Conservation (phyloP, 164 flowering plant genomes). For the Paratinospora sagittata region DNA sequence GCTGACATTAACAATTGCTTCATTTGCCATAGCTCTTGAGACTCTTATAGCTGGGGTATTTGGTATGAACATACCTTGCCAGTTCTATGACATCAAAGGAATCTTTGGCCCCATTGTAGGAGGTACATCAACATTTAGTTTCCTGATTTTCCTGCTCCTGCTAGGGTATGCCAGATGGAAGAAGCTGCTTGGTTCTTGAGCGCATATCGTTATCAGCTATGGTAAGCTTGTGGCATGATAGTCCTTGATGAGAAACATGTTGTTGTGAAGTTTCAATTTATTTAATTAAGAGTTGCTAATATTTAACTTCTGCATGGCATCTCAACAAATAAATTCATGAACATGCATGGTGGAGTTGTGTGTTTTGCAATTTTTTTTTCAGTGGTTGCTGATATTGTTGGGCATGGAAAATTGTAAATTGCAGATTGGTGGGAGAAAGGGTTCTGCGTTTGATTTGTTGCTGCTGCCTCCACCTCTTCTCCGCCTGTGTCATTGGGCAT, state of each 20-base stretch:
- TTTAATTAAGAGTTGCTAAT: too few species aligned
- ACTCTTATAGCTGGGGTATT: constrained; percentile 71
- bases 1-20: constrained; percentile 80
- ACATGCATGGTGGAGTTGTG: neutral
- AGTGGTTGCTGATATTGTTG: neutral
- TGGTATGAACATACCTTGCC: constrained; percentile 91
- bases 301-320: too few species aligned
- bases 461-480: neutral
- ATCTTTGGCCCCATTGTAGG: constrained; percentile 53
- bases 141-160: constrained; percentile 61
- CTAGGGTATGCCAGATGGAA: constrained; percentile 92
- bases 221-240: neutral
- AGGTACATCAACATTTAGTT: constrained; percentile 31
- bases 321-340: too few species aligned
- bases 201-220: neutral
- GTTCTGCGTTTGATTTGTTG: neutral
- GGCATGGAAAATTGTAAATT: neutral
- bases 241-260: neutral
- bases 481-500: neutral
- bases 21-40: constrained; percentile 73
- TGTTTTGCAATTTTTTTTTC: neutral
- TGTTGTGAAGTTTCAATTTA: neutral
- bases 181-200: constrained; percentile 76
- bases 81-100: constrained; percentile 37
- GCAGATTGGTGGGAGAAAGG: neutral